Conservation (phyloP, 2,329 filamentous ascomycete genomes). For the Neonectria sp. region DNA sequence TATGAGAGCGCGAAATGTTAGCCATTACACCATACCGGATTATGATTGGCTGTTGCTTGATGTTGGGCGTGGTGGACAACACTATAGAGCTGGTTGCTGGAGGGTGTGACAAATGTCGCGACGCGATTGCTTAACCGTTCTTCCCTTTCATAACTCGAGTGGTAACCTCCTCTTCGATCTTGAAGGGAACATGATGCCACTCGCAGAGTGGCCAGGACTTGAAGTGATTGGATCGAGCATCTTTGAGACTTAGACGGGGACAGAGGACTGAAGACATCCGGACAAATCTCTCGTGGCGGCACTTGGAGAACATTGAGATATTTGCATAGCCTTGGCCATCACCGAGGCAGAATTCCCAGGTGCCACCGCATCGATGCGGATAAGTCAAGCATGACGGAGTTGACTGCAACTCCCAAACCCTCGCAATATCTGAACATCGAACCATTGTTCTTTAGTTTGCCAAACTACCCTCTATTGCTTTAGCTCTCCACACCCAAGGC, state of each 20-base stretch:
- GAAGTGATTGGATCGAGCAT: not conserved
- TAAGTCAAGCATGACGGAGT: not conserved
- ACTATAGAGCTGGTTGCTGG: not conserved
- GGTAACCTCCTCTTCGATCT: not conserved
- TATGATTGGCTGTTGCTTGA: slow-evolving; percentile 2
- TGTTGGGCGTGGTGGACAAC: not conserved
- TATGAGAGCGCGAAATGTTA: slow-evolving; percentile 41
- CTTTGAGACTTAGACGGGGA: not conserved
- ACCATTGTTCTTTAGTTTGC: not conserved
- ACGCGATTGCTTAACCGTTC: no score
- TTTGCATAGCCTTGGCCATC: not conserved
- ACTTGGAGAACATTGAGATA: not conserved
- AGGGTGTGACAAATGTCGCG: no score
- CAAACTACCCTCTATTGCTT: not conserved
- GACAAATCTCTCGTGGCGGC: not conserved
- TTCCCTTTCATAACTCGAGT: not conserved
- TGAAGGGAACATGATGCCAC: no score
- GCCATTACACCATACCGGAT: slow-evolving; percentile 43
- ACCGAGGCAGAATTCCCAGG: not conserved
- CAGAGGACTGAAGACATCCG: not conserved
- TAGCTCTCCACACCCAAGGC: slow-evolving; percentile 79
- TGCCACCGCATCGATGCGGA: not conserved
- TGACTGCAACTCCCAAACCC: not conserved
- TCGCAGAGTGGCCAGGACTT: no score
- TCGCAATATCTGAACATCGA: not conserved